Evolutionary conservation across 2,329 filamentous ascomycete genomes (phyloP), one percentile per base, ranked within the genome.

Genomic region (Parascedosporium putredinis): DNA sequence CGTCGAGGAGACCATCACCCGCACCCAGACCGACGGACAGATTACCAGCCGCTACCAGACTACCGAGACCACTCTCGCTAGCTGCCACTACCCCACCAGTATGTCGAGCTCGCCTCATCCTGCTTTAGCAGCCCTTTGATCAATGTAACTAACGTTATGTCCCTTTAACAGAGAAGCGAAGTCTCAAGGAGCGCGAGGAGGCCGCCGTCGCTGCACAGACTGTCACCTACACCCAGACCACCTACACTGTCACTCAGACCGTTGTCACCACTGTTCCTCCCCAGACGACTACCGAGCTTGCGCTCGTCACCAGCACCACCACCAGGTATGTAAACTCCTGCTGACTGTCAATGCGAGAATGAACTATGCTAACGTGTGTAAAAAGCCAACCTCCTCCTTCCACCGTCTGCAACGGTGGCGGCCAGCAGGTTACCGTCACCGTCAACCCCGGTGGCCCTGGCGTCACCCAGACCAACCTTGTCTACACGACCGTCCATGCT

Each of bases 211-310:
- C 60, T 31, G 60, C 62, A 7, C 60, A 61, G 8, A 68, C 64
- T 1, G 59, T 65, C 18, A 68, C 65, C 0, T 56, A 62, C 46
- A 68, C 65, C 4, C 60, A 67, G 50, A 67, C 65, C 1, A 67
- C 61, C 5, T 59, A 51, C 34, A 64, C 61, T 2, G 59, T 67
- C 25, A 68, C 64, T 3, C 61, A 62, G 53, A 67, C 64, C 0
- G 54, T 56, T 5, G 52, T 62, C 16, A 68, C 65, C 3, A 63
- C 62, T 1, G 50, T 64, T 5, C 61, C 62, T 2, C 58, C 59
- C 1, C 45, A 52, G 20, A 67, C 65, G 0, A 60, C 58, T 1
- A 68, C 65, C 10, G 65, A 67, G 44, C 9, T 31, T 61, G 63
- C 65, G 12, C 53, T 62, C 51, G 45, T 49, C 43, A 67, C 61